Base-by-base conservation (phyloP, 2,329 filamentous ascomycete species). In the Aspergillus japonicus region DNA sequence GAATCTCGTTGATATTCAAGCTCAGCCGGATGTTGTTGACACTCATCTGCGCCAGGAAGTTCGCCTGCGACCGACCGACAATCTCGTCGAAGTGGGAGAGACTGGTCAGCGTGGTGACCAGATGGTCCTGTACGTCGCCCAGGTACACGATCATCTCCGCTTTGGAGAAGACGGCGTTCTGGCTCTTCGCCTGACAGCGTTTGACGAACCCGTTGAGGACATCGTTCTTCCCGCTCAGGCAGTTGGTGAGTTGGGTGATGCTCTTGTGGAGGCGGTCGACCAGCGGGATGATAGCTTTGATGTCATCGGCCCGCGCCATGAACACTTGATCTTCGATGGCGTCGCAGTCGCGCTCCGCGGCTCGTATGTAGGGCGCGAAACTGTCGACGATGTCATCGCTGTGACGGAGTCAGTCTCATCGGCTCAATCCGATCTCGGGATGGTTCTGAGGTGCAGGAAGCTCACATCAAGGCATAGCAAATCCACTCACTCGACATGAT, bases 91-190 rank as follows among this genome's bases (percentile, higher is more conserved):
- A 96, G 72, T 98, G 94, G 0, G 86, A 85, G 63, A 99, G 78
- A 75, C 95, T 97, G 66, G 90, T 93, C 83, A 96, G 92, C 89
- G 97, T 98, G 23, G 95, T 99, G 54, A 98, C 90, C 48, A 98
- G 92, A 83, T 99, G 95, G 76, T 99, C 95, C 76, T 99, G 95
- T 62, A 98, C 96, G 77, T 99, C 95, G 68, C 91, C 91, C 21
- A 99, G 86, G 72, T 98, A 99, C 70, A 98, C 85, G 35, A 93
- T 92, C 58, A 98, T 95, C 70, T 98, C 94, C 78, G 95, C 94
- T 19, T 92, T 90, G 1, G 95, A 94, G 2, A 94, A 96, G 47
- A 97, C 89, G 65, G 91, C 89, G 79, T 95, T 96, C 64, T 95
- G 91, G 70, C 96, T 92, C 72, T 66, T 60, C 0, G 66, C 62